Evolutionary conservation across 2,329 filamentous ascomycete species (phyloP).

Genomic region (Cladosporium sp.): DNA sequence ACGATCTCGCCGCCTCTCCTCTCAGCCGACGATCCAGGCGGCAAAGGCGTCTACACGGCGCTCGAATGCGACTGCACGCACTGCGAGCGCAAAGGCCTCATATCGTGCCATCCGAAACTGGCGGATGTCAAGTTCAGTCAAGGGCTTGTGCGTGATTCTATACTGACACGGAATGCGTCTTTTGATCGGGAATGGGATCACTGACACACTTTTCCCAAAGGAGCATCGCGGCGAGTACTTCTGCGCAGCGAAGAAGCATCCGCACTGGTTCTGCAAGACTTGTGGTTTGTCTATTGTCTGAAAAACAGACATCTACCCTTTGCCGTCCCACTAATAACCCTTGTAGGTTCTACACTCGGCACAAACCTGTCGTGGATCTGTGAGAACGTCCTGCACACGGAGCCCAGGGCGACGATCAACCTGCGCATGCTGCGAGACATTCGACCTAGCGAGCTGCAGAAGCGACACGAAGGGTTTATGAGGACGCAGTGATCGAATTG

Average conservation of each 20-base stretch:
- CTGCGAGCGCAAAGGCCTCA: conserved; percentile 27
- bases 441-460: conserved; percentile 26
- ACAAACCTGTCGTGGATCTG: conserved; percentile 25
- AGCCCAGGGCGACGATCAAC: conserved; percentile 27
- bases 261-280: conserved; percentile 29
- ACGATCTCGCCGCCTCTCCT: conserved; percentile 32
- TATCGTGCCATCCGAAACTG: conserved; percentile 26
- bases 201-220: no score
- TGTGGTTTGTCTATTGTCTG: conserved; percentile 22
- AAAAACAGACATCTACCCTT: neutral
- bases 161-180: neutral
- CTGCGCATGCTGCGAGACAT: conserved; percentile 32
- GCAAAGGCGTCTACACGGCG: conserved; percentile 25
- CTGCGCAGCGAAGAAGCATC: conserved; percentile 21
- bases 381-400: conserved; percentile 22
- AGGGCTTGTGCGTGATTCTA: conserved; percentile 13
- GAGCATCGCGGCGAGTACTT: conserved; percentile 27
- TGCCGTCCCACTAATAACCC: neutral
- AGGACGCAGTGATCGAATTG: conserved; percentile 9
- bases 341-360: conserved; percentile 20
- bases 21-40: conserved; percentile 18
- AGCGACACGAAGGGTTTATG: conserved; percentile 24
- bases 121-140: conserved; percentile 26
- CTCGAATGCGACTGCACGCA: conserved; percentile 30
- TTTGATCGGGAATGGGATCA: neutral